A percentile compares a stretch with the other conserved stretches of the same genome.
Conservation (phyloP, 192 early-diverging fungal species). For the Podila clonocystis region DNA sequence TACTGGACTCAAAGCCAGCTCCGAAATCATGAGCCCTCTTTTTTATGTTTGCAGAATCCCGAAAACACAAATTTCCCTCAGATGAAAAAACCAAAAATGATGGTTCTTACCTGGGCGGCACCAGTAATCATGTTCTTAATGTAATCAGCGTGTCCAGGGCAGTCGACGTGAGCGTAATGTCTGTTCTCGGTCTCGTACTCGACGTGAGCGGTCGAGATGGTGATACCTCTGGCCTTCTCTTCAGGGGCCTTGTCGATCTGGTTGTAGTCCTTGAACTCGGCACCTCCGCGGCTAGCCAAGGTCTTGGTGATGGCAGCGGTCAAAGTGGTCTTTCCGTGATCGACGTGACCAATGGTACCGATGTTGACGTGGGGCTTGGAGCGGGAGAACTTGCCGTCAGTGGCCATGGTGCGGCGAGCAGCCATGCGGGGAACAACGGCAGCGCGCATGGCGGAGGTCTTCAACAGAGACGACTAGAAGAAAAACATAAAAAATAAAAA, state of each 20-base stretch:
- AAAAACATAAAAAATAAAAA: neutral
- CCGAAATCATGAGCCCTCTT: too few species aligned
- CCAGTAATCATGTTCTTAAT: constrained; percentile 99
- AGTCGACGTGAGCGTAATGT: constrained; percentile 98
- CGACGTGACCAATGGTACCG: constrained; percentile 99
- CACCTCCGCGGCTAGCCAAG: constrained; percentile 79
- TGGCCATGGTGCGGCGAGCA: constrained; percentile 50
- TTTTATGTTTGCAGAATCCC: neutral
- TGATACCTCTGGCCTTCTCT: constrained; percentile 98
- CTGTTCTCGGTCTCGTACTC: constrained; percentile 93
- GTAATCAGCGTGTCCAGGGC: constrained; percentile 99
- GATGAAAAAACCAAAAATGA: neutral
- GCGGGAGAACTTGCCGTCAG: constrained; percentile 72
- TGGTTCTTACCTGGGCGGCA: constrained; percentile 81
- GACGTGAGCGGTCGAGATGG: constrained; percentile 96
- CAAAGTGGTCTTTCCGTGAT: constrained; percentile 99
- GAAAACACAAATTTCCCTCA: neutral
- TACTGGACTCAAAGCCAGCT: neutral
- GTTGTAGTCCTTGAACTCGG: constrained; percentile 94
- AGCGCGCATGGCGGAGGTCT: constrained; percentile 26
- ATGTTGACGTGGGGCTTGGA: constrained; percentile 98
- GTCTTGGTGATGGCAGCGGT: constrained; percentile 99
- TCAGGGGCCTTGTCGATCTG: constrained; percentile 99
- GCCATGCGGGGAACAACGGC: constrained; percentile 47
- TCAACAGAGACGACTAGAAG: constrained; percentile 28